These are phyloP conservation scores for Plantago major DNA, from an alignment of 257 asterid species.

Conservation along the genomic window DNA sequence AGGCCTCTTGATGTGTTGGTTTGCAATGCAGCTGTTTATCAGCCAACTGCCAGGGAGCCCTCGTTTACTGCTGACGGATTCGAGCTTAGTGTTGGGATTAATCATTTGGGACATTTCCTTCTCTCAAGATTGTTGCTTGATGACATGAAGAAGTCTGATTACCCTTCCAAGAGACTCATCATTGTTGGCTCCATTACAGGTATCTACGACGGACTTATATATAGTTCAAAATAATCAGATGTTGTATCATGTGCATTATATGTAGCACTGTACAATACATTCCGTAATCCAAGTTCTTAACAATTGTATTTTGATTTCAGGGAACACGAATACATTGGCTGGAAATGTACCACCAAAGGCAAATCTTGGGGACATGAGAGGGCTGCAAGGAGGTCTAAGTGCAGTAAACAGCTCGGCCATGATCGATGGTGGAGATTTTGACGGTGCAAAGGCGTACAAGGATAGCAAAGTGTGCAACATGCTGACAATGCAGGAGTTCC, in stretches of 20 bases:
- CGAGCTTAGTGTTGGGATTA: constrained; percentile 87
- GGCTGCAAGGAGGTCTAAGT: constrained; percentile 67
- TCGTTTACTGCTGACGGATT: constrained; percentile 84
- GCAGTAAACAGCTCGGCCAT: constrained; percentile 75
- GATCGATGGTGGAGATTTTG: constrained; percentile 88
- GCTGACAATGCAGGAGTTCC: constrained; percentile 95
- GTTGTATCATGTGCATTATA: too few species aligned
- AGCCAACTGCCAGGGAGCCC: constrained; percentile 80
- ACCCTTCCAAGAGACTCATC: constrained; percentile 74
- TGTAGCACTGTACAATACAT: too few species aligned
- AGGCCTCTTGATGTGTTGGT: constrained; percentile 72
- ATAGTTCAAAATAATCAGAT: too few species aligned
- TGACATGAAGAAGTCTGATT: constrained; percentile 75
- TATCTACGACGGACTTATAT: constrained; percentile 9
- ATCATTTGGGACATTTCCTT: constrained; percentile 85
- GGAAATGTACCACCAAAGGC: constrained; percentile 99
- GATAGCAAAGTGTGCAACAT: constrained; percentile 98
- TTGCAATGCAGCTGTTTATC: constrained; percentile 84
- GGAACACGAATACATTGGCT: constrained; percentile 88
- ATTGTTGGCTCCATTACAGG: constrained; percentile 98
- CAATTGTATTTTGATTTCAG: constrained; percentile 27
- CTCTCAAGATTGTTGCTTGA: constrained; percentile 80
- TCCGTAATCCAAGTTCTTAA: neutral
- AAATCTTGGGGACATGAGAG: constrained; percentile 81
- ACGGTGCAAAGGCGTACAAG: constrained; percentile 97